Evolutionary conservation across 2,329 filamentous ascomycete genomes (phyloP).

Genomic region (Botrytis sinoallii): DNA sequence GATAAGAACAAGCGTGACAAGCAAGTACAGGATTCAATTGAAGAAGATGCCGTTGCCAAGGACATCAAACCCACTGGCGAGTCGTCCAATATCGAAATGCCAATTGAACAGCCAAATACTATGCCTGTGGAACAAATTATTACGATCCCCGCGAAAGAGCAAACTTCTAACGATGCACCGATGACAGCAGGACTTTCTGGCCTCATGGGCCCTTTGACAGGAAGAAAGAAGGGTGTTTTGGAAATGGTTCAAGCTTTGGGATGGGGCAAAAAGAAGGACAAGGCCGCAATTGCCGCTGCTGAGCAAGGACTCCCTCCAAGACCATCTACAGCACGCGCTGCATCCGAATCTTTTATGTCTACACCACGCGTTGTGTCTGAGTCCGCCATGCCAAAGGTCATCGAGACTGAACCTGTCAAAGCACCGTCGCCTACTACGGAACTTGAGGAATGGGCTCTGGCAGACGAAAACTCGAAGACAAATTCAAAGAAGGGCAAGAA

Average conservation of each 20-base stretch:
- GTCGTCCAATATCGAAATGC: neutral
- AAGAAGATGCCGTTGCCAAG: neutral
- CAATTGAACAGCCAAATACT: neutral
- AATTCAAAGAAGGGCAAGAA: constrained; percentile 39
- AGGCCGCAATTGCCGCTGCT: constrained; percentile 1
- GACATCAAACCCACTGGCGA: neutral
- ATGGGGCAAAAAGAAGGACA: constrained; percentile 19
- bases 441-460: constrained; percentile 13
- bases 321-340: constrained; percentile 13
- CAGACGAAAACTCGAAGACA: constrained; percentile 42
- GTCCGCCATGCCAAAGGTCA: neutral
- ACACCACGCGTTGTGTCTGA: neutral
- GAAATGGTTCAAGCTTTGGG: constrained; percentile 19
- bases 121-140: constrained; percentile 14
- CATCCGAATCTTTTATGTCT: neutral
- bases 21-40: constrained; percentile 11
- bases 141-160: constrained; percentile 1
- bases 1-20: constrained; percentile 31
- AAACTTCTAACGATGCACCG: neutral
- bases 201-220: constrained; percentile 7
- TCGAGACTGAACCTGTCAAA: neutral
- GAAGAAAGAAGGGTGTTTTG: constrained; percentile 16
- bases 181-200: constrained; percentile 13
- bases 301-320: constrained; percentile 8
- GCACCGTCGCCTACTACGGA: neutral